Percentiles rank a stretch among this genome's conserved stretches.
Evolutionary conservation across 73 alveolate species (phyloP).

Genomic region (Tetrahymena elliotti): DNA sequence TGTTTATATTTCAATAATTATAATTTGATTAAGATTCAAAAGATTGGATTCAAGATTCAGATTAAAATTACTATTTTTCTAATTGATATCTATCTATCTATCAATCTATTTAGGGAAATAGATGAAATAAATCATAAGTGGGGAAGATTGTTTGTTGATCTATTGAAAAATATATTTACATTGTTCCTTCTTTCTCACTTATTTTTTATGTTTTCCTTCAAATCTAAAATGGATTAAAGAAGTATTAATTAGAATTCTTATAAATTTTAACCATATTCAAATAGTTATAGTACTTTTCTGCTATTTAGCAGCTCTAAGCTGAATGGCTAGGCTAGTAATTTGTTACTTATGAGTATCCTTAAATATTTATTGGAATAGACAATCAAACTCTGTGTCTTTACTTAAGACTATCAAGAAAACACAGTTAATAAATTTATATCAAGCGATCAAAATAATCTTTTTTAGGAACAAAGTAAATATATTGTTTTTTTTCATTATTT

Average conservation of each 20-base stretch:
- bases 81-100: not conserved
- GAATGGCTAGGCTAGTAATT: no score
- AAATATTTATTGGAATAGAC: no score
- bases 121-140: not conserved
- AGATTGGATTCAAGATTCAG: not conserved
- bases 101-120: not conserved
- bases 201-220: not conserved
- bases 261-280: no score
- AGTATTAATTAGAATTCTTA: no score
- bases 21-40: not conserved
- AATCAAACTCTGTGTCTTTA: no score
- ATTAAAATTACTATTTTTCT: not conserved
- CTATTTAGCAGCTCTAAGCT: not conserved
- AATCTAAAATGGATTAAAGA: not conserved
- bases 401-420: no score
- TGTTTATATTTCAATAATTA: not conserved
- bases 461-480: no score
- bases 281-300: not conserved
- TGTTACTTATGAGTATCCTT: no score
- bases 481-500: no score
- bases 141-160: not conserved
- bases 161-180: no score
- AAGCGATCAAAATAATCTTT: no score
- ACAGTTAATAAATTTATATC: no score
- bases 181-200: not conserved